Evolutionary conservation across 2,329 filamentous ascomycete species (phyloP), one percentile per base, ranked within the genome.

Genomic region (Hymenoscyphus albidus): DNA sequence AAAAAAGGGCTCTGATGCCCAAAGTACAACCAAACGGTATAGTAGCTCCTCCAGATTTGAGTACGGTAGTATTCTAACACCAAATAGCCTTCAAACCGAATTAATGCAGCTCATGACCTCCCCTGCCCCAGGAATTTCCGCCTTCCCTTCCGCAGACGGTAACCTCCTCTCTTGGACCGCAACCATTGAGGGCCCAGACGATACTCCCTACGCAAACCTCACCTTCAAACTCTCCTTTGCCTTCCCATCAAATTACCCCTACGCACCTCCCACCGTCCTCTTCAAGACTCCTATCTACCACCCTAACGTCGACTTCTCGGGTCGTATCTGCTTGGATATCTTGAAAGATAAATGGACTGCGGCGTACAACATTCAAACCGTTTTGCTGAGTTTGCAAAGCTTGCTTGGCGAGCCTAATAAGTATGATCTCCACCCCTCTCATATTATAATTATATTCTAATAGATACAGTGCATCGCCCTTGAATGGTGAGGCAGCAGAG

Each of bases 211-310:
- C 78, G 88, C 91, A 44, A 87, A 87, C 70, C 85, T 98, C 62
- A 91, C 87, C 58, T 90, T 99, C 80, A 98, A 97, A 82, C 90
- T 99, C 71, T 90, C 88, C 71, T 94, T 99, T 76, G 84, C 87
- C 58, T 99, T 98, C 79, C 93, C 94, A 9, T 82, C 85, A 72
- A 97, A 94, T 80, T 99, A 99, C 77, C 95, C 95, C 10, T 97
- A 97, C 77, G 86, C 89, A 1, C 87, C 95, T 27, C 95, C 95
- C 0, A 92, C 90, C 2, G 95, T 99, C 18, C 85, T 97, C 65
- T 99, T 97, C 87, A 96, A 93, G 82, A 99, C 96, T 6, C 95
- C 95, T 44, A 97, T 99, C 79, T 99, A 98, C 83, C 95, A 99
- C 78, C 95, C 95, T 62, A 99, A 99, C 74, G 92, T 99, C 72